phyloP scores from a whole-genome alignment of 345 rosid species.

The Arabidopsis arenosa region DNA sequence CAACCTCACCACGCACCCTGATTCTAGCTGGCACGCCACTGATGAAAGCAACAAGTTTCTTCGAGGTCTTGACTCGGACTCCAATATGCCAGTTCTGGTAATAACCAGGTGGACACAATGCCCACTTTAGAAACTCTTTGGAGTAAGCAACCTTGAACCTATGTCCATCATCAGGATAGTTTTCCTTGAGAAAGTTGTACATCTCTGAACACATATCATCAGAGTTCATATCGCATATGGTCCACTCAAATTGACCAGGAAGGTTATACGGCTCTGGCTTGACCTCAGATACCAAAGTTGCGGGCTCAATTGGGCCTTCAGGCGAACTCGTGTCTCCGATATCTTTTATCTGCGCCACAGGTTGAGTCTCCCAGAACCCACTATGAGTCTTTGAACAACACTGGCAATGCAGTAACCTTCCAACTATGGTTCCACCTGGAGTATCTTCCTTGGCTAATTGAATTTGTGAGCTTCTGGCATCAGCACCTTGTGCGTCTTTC shows the following conservation, averaged over 20 bases:
- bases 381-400: slow-evolving; percentile 12
- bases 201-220: slow-evolving; percentile 69
- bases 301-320: slow-evolving; percentile 67
- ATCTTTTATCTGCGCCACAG: slow-evolving; percentile 58
- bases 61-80: slow-evolving; percentile 67
- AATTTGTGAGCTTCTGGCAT: not conserved
- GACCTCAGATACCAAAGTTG: slow-evolving; percentile 60
- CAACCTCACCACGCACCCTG: slow-evolving; percentile 62
- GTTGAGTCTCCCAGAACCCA: slow-evolving; percentile 77
- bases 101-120: slow-evolving; percentile 69
- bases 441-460: not conserved
- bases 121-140: slow-evolving; percentile 78
- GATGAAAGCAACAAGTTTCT: slow-evolving; percentile 75
- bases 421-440: not conserved
- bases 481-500: not conserved
- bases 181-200: slow-evolving; percentile 58
- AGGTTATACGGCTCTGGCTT: slow-evolving; percentile 81
- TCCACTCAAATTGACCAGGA: slow-evolving; percentile 44
- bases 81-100: slow-evolving; percentile 76
- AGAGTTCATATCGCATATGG: slow-evolving; percentile 63
- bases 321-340: slow-evolving; percentile 56
- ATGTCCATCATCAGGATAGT: slow-evolving; percentile 76
- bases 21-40: slow-evolving; percentile 78
- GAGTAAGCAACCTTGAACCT: slow-evolving; percentile 71
- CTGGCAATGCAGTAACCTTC: not conserved